Evolutionary conservation across 768 basidiomycete species (phyloP), one percentile per base, ranked within the genome.

Genomic region (Kwoniella bestiolae): DNA sequence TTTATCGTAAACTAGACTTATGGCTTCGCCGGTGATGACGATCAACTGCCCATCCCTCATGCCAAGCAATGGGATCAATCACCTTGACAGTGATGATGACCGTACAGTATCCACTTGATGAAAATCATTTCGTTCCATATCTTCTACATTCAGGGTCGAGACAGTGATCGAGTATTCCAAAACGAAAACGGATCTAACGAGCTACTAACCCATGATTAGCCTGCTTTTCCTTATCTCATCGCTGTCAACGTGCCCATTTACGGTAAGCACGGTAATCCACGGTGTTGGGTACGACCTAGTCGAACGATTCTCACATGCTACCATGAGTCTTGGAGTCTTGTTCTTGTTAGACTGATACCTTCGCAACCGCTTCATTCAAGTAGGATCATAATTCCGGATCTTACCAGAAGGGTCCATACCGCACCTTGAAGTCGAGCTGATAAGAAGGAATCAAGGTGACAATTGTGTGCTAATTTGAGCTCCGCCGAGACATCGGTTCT

Each of bases 171-270:
- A 21, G 46, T 14, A 21, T 49, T 3, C 46, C 25, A 21, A 1
- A 21, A 9, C n/a, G 9, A 21, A 26, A 5, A 11, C 4, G 18
- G 25, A 49, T 49, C 46, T 49, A 49, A 49, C 11, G 18, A 51
- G 50, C 50, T 51, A 51, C 50, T 25, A 51, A 51, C 50, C 50
- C 26, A 51, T 25, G 8, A 28, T 29, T 51, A 51, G 50, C 12
- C 1, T 16, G 8, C 25, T 51, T 51, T n/a, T 28, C 50, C 28
- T 51, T 28, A 47, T 47, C 50, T 26, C n/a, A 41, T 41, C 38
- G 12, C 38, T 4, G 38, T 11, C 14, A 41, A 41, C 38, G 38
- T 41, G 38, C 18, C 38, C 38, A 41, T 3, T 41, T 41, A 18
- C 38, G 38, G 38, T n/a, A 5, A 41, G 38, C 38, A 41, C 38